Base-by-base conservation (phyloP, 176 grass and related monocot species). In the Oryza punctata region DNA sequence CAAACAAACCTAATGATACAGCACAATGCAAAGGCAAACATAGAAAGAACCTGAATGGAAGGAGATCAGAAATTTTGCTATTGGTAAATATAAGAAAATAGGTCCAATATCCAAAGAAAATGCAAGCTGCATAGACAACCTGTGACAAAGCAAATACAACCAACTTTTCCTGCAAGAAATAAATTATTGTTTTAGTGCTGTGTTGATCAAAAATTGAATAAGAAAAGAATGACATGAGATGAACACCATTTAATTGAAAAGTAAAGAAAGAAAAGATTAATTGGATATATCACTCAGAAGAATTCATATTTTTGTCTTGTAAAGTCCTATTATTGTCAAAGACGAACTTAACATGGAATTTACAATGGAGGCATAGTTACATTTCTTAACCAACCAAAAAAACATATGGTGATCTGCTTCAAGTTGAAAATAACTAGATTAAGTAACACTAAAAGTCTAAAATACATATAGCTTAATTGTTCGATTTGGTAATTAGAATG, bases 111-210 rank as follows among this genome's bases (percentile, higher is more conserved):
- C 96, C 93, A 63, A 96, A 16, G 75, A 96, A 87, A 54, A 96
- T 89, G 65, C 73, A 96, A 65, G 82, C 91, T 32, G 82, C 87
- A 86, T 96, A 96, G 6, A 80, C 81, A 86, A 87, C 91, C 84
- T 94, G 96, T 27, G 96, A 99, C 33, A 99, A 70, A 89, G 91
- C 91, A 99, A 96, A 95, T 41, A 90, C 65, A 74, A 99, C 89
- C 69, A 86, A 72, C 44, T 99, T 99, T 80, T 90, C 78, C 96
- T 99, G 81, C 83, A 90, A 90, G 76, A 79, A 94, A 83, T 52
- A 57, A 89, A 78, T 29, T 29, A 33, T 52, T 46, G 69, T 50
- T 33, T 85, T 50, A 37, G 45, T 68, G 1, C 5, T 65, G 32
- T 73, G 77, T 77, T 78, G 23, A 78, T 77, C 54, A 94, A 28